These are phyloP conservation scores for Talaromyces albobiverticillius DNA, from an alignment of 2,329 filamentous ascomycete species.

Conservation along the genomic window DNA sequence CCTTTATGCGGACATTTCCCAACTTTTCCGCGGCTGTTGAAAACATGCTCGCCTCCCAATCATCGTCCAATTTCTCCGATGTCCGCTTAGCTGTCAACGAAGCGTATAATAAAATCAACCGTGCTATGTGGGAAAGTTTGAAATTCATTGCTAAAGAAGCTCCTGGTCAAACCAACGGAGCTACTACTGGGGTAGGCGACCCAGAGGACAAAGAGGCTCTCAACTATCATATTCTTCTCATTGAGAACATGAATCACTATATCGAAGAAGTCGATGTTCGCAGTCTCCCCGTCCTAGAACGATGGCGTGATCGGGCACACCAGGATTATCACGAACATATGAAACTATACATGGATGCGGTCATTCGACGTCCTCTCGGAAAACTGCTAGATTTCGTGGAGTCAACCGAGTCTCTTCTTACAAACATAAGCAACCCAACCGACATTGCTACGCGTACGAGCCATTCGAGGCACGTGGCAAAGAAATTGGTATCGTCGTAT, in stretches of 20 bases:
- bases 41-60: conserved; percentile 65
- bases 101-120: conserved; percentile 84
- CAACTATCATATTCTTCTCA: conserved; percentile 94
- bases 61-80: conserved; percentile 56
- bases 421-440: conserved; percentile 54
- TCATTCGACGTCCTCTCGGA: conserved; percentile 84
- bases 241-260: conserved; percentile 99
- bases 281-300: conserved; percentile 70
- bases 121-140: conserved; percentile 94
- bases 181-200: conserved; percentile 53
- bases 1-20: conserved; percentile 91
- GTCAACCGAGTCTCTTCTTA: conserved; percentile 72
- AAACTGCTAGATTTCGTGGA: conserved; percentile 90
- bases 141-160: conserved; percentile 84
- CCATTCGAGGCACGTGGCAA: conserved; percentile 77
- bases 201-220: conserved; percentile 93
- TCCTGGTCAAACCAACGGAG: conserved; percentile 54
- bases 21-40: conserved; percentile 79
- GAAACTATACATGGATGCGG: conserved; percentile 78
- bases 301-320: conserved; percentile 76
- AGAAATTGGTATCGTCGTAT: conserved; percentile 77
- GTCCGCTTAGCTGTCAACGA: conserved; percentile 77
- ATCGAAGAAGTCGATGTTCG: conserved; percentile 81
- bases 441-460: conserved; percentile 74
- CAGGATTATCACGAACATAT: conserved; percentile 83